phyloP scores from a whole-genome alignment of 768 basidiomycete genomes.

The Boletus eberwhitei region DNA sequence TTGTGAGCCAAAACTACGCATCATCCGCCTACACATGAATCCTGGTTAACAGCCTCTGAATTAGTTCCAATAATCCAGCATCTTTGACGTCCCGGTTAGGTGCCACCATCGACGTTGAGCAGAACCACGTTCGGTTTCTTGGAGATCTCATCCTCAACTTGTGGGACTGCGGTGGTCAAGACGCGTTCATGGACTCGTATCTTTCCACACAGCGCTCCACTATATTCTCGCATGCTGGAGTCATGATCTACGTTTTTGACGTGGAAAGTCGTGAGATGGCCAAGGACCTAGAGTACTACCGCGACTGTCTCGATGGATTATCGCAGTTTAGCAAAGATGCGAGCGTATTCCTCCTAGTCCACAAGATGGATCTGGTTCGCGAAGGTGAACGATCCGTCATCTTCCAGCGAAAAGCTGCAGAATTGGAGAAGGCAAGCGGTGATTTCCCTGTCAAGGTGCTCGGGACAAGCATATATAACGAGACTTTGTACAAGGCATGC shows the following conservation, averaged over 20 bases:
- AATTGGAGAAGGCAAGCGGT: constrained; percentile 67
- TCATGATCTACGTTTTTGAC: constrained; percentile 98
- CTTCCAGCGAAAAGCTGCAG: constrained; percentile 71
- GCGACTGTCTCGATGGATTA: constrained; percentile 84
- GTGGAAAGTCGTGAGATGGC: constrained; percentile 80
- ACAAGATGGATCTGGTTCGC: constrained; percentile 96
- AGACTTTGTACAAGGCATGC: constrained; percentile 87
- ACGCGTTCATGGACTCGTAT: constrained; percentile 97
- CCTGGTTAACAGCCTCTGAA: constrained; percentile 8
- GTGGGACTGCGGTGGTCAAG: constrained; percentile 99
- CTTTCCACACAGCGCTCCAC: constrained; percentile 88
- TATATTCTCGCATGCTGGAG: constrained; percentile 94
- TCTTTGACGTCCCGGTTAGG: constrained; percentile 88
- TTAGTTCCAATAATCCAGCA: constrained; percentile 90
- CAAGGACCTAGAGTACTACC: constrained; percentile 90
- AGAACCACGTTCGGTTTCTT: constrained; percentile 95
- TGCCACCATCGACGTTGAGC: constrained; percentile 97
- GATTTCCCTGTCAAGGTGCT: constrained; percentile 67
- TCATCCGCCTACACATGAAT: constrained; percentile 1
- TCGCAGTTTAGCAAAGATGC: constrained; percentile 78
- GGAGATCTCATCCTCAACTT: constrained; percentile 94
- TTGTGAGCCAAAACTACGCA: constrained; percentile 59
- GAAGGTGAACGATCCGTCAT: constrained; percentile 49
- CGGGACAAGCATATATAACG: constrained; percentile 96
- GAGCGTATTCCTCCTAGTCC: constrained; percentile 83